Evolutionary conservation across 2,329 filamentous ascomycete genomes (phyloP).

Genomic region (Apiospora pterosperma): DNA sequence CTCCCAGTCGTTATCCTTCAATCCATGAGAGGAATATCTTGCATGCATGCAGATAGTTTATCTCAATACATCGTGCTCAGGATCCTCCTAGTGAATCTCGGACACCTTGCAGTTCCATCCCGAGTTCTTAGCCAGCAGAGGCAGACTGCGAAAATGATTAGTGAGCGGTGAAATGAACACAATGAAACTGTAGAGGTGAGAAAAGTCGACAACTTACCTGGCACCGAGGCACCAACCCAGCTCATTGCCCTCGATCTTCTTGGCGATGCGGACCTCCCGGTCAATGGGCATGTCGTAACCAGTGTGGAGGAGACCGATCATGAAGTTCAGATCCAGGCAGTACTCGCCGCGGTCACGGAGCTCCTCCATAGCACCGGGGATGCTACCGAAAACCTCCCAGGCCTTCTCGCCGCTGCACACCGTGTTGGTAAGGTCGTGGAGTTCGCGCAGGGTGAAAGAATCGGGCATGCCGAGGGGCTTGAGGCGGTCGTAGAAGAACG

Average conservation of each 20-base stretch:
- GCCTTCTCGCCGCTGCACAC: conserved; percentile 76
- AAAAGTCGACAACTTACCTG: conserved; percentile 60
- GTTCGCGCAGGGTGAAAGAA: conserved; percentile 86
- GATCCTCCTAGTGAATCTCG: conserved; percentile 56
- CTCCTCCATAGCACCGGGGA: conserved; percentile 77
- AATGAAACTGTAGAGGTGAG: not conserved
- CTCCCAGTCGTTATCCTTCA: not conserved
- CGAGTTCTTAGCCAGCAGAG: conserved; percentile 74
- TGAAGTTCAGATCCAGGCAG: conserved; percentile 95
- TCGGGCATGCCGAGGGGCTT: conserved; percentile 97
- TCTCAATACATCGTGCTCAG: not conserved
- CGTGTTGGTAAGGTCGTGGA: conserved; percentile 78
- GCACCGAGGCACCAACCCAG: conserved; percentile 97
- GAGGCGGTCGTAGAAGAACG: conserved; percentile 96
- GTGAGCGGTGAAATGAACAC: not conserved
- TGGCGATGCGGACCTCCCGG: conserved; percentile 93
- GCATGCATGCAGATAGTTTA: not conserved
- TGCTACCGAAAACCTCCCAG: conserved; percentile 77
- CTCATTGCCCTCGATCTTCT: conserved; percentile 98
- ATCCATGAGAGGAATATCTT: not conserved
- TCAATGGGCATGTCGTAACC: conserved; percentile 98
- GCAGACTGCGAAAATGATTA: conserved; percentile 60
- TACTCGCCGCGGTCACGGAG: conserved; percentile 80
- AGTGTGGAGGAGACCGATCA: conserved; percentile 87
- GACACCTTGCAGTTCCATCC: conserved; percentile 89